Evolutionary conservation across 164 flowering plant species (phyloP).

Genomic region (Euptelea pleiosperma): DNA sequence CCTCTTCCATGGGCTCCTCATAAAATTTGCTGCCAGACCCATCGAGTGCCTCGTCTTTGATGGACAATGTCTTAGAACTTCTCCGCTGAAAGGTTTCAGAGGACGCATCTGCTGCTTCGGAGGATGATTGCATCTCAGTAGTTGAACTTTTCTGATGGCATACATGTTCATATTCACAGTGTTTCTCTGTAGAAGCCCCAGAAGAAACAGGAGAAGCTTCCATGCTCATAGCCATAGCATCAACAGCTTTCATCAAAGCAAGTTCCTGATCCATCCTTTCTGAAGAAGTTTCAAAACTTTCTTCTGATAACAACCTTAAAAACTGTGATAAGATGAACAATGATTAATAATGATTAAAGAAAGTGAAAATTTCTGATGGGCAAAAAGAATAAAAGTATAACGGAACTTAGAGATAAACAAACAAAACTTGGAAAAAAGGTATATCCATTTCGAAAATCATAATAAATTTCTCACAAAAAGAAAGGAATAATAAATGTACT

Average conservation of each 20-base stretch:
- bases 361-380: no score
- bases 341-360: not conserved
- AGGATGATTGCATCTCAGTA: conserved; percentile 25
- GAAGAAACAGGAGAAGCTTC: conserved; percentile 37
- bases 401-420: conserved; percentile 1
- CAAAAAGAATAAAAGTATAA: no score
- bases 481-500: no score
- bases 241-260: conserved; percentile 73
- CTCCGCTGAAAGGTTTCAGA: conserved; percentile 13
- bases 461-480: no score
- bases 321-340: conserved; percentile 37
- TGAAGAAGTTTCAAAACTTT: conserved; percentile 42
- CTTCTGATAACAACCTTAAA: conserved; percentile 73
- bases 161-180: conserved; percentile 49
- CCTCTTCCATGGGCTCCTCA: conserved; percentile 56
- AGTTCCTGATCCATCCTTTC: conserved; percentile 52
- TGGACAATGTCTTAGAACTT: conserved; percentile 11
- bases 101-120: conserved; percentile 26
- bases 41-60: conserved; percentile 21
- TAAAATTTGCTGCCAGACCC: conserved; percentile 22
- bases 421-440: not conserved
- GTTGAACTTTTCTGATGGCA: conserved; percentile 49
- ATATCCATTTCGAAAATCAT: not conserved
- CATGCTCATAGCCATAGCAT: conserved; percentile 57
- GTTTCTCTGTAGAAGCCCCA: conserved; percentile 45